A percentile compares a stretch with the other conserved stretches of the same genome.
phyloP scores from a whole-genome alignment of 139 green algal genomes.

The Ettlia oleoabundans region DNA sequence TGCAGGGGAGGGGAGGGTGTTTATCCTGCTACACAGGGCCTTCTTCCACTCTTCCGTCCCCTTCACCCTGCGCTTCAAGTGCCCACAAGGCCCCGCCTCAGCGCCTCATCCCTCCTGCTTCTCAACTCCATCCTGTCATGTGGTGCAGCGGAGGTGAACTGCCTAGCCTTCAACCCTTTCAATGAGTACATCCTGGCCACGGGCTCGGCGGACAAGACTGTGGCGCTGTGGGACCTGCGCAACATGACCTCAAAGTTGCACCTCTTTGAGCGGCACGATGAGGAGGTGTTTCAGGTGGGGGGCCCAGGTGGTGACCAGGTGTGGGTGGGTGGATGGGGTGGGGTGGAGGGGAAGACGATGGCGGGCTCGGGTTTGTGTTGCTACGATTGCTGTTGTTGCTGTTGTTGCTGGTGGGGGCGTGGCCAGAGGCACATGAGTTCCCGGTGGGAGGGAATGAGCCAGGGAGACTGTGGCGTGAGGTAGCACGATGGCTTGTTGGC shows the following conservation, averaged over 20 bases:
- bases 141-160: conserved; percentile 94
- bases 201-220: conserved; percentile 94
- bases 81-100: neutral
- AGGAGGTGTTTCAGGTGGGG: conserved; percentile 97
- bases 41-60: too few relatives aligned
- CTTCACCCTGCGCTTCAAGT: neutral
- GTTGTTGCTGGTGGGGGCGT: too few relatives aligned
- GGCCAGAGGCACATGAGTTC: too few relatives aligned
- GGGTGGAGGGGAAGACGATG: too few relatives aligned
- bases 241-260: conserved; percentile 91
- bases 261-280: conserved; percentile 90
- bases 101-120: neutral
- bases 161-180: conserved; percentile 97
- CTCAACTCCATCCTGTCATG: too few relatives aligned
- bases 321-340: neutral
- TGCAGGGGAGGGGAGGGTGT: too few relatives aligned
- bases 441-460: too few relatives aligned
- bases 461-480: neutral
- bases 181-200: conserved; percentile 97
- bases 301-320: too few relatives aligned
- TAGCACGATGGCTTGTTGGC: too few relatives aligned
- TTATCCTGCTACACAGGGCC: too few relatives aligned
- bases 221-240: conserved; percentile 93
- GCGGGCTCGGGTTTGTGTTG: too few relatives aligned
- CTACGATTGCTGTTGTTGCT: too few relatives aligned